These are phyloP conservation scores for Rhodotorula graminis DNA, from an alignment of 768 basidiomycete genomes.

Conservation along the genomic window DNA sequence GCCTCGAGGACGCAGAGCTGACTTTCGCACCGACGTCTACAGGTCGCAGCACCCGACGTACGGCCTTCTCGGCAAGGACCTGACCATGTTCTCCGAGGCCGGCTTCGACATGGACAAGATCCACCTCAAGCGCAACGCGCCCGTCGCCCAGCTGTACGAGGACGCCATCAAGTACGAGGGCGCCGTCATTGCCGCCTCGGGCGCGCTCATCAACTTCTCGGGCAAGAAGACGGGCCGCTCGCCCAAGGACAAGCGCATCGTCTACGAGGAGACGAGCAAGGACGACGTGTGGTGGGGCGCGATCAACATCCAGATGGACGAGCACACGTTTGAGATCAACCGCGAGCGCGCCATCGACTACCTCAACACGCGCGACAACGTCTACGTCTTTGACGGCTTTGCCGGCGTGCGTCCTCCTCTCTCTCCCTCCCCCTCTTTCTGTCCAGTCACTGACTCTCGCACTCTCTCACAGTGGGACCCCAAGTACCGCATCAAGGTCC, in stretches of 20 bases:
- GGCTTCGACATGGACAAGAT: slow-evolving; percentile 99
- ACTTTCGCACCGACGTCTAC: background rate
- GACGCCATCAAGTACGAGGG: slow-evolving; percentile 98
- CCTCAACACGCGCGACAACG: slow-evolving; percentile 94
- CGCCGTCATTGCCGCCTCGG: slow-evolving; percentile 91
- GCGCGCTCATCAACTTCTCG: slow-evolving; percentile 98
- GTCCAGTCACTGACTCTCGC: background rate
- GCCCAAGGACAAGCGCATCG: slow-evolving; percentile 99
- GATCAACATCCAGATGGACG: slow-evolving; percentile 84
- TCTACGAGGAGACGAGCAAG: slow-evolving; percentile 92
- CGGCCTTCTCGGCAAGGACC: slow-evolving; percentile 53
- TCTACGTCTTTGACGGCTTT: slow-evolving; percentile 49
- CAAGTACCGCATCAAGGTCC: slow-evolving; percentile 98
- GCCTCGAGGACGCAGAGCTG: too few relatives aligned
- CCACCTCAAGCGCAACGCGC: slow-evolving; percentile 85
- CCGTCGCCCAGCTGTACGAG: slow-evolving; percentile 59
- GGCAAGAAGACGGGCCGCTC: slow-evolving; percentile 98
- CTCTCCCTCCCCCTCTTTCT: background rate
- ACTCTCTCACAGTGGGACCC: slow-evolving; percentile 85
- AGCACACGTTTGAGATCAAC: slow-evolving; percentile 74
- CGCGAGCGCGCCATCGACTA: slow-evolving; percentile 81
- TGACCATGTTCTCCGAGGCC: slow-evolving; percentile 96
- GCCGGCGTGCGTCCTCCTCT: slow-evolving; percentile 28
- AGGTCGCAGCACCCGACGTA: slow-evolving; percentile 31
- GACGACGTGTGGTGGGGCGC: slow-evolving; percentile 98